These are phyloP conservation scores for Zangia roseola DNA, from an alignment of 768 basidiomycete genomes.

Conservation along the genomic window DNA sequence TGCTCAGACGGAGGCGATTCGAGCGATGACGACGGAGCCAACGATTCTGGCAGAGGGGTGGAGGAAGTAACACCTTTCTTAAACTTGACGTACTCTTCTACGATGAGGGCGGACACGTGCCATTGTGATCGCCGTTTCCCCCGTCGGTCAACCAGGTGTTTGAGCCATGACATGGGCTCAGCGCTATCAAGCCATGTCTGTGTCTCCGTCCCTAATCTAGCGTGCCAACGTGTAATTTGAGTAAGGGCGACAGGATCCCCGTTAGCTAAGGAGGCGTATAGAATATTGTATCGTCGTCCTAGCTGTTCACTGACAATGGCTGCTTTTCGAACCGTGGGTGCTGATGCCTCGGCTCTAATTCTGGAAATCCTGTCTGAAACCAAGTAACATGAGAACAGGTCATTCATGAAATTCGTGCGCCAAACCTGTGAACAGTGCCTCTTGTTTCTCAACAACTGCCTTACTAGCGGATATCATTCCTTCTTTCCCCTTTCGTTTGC, in stretches of 20 bases:
- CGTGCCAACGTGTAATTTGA: slow-evolving; percentile 60
- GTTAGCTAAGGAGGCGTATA: slow-evolving; percentile 40
- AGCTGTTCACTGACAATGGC: slow-evolving; percentile 65
- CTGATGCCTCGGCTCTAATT: slow-evolving; percentile 48
- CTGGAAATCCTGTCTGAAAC: slow-evolving; percentile 54
- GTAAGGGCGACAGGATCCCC: slow-evolving; percentile 42
- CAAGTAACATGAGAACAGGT: not conserved
- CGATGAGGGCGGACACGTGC: slow-evolving; percentile 66
- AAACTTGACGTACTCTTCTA: slow-evolving; percentile 61
- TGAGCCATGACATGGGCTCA: slow-evolving; percentile 75
- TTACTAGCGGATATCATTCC: slow-evolving; percentile 40
- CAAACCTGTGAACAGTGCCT: slow-evolving; percentile 55
- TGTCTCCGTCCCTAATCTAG: slow-evolving; percentile 45
- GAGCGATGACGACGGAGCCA: slow-evolving; percentile 13
- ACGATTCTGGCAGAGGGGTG: slow-evolving; percentile 14
- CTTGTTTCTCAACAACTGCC: slow-evolving; percentile 56
- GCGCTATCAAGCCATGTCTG: slow-evolving; percentile 56
- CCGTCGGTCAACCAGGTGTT: slow-evolving; percentile 55
- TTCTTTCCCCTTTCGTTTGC: slow-evolving; percentile 59
- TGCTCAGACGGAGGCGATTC: slow-evolving; percentile 11
- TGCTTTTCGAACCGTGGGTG: slow-evolving; percentile 62
- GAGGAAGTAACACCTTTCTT: slow-evolving; percentile 28
- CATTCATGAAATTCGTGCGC: slow-evolving; percentile 1
- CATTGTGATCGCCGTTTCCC: slow-evolving; percentile 47
- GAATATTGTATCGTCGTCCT: slow-evolving; percentile 58